Evolutionary conservation across 1,284 basidiomycete genomes (phyloP).

Genomic region (Ceratobasidium sp.): DNA sequence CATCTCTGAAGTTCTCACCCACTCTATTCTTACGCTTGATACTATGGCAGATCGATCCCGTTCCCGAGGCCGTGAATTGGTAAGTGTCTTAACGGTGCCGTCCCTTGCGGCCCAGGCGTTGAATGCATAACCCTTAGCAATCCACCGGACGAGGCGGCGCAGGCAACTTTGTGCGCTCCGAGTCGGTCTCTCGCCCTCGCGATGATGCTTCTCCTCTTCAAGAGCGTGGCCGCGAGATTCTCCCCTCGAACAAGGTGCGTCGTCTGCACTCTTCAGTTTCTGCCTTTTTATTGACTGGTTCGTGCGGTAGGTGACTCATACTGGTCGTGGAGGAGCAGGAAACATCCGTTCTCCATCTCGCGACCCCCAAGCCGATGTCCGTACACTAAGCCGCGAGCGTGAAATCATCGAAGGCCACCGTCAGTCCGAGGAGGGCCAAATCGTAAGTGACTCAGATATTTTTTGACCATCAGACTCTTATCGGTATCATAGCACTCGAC

Average conservation of each 20-base stretch:
- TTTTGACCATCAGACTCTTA: slow-evolving; percentile 56
- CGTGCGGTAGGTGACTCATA: slow-evolving; percentile 64
- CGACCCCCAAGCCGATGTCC: slow-evolving; percentile 58
- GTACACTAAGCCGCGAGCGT: slow-evolving; percentile 60
- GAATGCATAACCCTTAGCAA: slow-evolving; percentile 55
- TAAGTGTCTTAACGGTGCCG: slow-evolving; percentile 50
- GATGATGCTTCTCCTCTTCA: slow-evolving; percentile 59
- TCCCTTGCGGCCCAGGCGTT: slow-evolving; percentile 3
- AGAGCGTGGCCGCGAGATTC: slow-evolving; percentile 61
- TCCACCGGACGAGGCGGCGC: slow-evolving; percentile 76
- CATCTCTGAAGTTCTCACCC: slow-evolving; percentile 18
- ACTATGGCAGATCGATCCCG: slow-evolving; percentile 53
- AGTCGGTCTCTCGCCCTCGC: slow-evolving; percentile 59
- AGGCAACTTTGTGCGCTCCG: slow-evolving; percentile 73
- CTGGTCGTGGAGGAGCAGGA: slow-evolving; percentile 82
- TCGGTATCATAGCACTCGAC: slow-evolving; percentile 61
- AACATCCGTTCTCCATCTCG: slow-evolving; percentile 82
- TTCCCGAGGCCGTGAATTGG: slow-evolving; percentile 55
- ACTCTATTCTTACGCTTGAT: slow-evolving; percentile 49
- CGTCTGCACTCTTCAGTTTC: slow-evolving; percentile 15
- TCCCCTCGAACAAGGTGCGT: slow-evolving; percentile 54
- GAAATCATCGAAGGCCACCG: slow-evolving; percentile 59
- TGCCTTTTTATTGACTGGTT: slow-evolving; percentile 36
- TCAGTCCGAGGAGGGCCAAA: slow-evolving; percentile 48
- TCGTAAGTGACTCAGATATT: slow-evolving; percentile 47